Conservation (phyloP, 129 eudicot species). For the Pittosporum tobira region DNA sequence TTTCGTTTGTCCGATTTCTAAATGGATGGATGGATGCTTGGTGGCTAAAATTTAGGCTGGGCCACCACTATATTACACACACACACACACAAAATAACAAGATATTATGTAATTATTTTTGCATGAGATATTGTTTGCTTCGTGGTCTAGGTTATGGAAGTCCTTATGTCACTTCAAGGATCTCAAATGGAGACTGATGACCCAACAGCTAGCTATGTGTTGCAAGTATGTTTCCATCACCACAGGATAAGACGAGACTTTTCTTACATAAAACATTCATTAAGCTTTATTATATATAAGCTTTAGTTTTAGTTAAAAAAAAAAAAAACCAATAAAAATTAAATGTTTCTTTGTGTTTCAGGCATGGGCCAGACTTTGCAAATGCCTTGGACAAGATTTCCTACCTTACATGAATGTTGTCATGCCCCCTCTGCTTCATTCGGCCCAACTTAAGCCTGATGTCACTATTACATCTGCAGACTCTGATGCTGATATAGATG, state of each 20-base stretch:
- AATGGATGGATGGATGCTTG: too few relatives aligned
- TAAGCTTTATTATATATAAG: background rate
- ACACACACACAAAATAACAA: background rate
- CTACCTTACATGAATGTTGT: conserved; percentile 97
- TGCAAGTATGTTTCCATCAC: conserved; percentile 52
- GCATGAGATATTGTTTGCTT: conserved; percentile 6
- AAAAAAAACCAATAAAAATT: background rate
- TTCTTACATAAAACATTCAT: background rate
- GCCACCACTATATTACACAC: too few relatives aligned
- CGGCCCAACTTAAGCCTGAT: conserved; percentile 95
- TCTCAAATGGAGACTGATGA: conserved; percentile 91
- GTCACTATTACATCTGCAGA: conserved; percentile 96
- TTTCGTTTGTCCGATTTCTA: too few relatives aligned
- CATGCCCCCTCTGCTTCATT: conserved; percentile 96
- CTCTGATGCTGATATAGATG: conserved; percentile 85
- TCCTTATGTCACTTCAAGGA: conserved; percentile 94
- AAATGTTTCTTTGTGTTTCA: conserved; percentile 22
- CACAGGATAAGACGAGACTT: background rate
- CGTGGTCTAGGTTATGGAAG: conserved; percentile 84
- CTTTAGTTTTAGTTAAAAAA: background rate
- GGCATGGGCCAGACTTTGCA: conserved; percentile 99
- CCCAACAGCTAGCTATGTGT: conserved; percentile 95
- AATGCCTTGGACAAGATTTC: conserved; percentile 97
- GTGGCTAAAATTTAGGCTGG: too few relatives aligned
- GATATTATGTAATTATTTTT: background rate